phyloP scores from a whole-genome alignment of 83 land plant species.

The Diphasiastrum complanatum region DNA sequence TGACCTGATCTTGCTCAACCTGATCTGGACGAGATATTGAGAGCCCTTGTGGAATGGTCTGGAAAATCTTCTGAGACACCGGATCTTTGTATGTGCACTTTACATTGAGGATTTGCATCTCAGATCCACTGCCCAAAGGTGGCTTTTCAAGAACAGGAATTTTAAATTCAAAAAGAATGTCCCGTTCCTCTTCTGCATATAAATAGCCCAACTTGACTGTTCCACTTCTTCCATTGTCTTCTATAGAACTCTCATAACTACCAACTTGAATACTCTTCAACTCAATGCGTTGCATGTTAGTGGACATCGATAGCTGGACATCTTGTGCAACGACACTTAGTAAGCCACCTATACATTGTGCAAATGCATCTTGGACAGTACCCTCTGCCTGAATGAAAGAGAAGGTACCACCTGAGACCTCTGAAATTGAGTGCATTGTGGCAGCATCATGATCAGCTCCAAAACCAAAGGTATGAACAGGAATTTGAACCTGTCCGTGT shows the following conservation, averaged over 20 bases:
- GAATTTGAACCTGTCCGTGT: constrained; percentile 35
- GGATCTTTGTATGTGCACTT: constrained; percentile 51
- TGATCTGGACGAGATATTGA: constrained; percentile 37
- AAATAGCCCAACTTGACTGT: constrained; percentile 6
- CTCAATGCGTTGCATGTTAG: constrained; percentile 28
- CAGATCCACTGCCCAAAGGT: constrained; percentile 1
- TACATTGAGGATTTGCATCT: constrained; percentile 40
- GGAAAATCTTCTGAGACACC: constrained; percentile 32
- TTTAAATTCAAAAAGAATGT: background rate
- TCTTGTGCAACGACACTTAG: constrained; percentile 88
- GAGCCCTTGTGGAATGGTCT: constrained; percentile 19
- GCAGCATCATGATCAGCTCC: constrained; percentile 86
- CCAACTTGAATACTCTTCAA: constrained; percentile 57
- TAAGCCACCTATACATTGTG: constrained; percentile 93
- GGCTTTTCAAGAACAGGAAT: constrained; percentile 1
- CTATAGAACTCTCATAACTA: constrained; percentile 35
- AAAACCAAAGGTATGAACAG: constrained; percentile 86
- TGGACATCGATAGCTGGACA: constrained; percentile 33
- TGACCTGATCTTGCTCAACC: constrained; percentile 3
- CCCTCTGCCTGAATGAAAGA: constrained; percentile 82
- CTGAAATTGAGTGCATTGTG: constrained; percentile 77
- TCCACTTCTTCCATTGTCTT: background rate
- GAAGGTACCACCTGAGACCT: constrained; percentile 79
- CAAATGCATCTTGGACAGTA: constrained; percentile 87
- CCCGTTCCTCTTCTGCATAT: constrained; percentile 15